Base-by-base conservation (phyloP, 2,329 filamentous ascomycete species). In the Huntiella savannae region DNA sequence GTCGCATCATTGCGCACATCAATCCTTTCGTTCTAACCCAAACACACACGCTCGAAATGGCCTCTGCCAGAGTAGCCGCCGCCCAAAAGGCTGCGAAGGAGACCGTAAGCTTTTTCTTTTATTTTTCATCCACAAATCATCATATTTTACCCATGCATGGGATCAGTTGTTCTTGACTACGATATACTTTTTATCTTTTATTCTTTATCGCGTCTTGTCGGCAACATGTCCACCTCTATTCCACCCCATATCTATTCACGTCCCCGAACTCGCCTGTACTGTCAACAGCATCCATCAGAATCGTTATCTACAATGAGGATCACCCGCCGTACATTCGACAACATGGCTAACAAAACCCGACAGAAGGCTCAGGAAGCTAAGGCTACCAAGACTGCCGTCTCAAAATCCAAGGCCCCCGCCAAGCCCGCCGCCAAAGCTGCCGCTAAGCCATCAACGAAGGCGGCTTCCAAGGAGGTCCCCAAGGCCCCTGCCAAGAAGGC, bases 371-470 rank as follows among this genome's bases (percentile, higher is more conserved):
- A 50, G 41, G 49, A 47, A 42, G 32, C 45, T 17, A 50, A 50
- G 45, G 54, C 53, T 40, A 46, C 54, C 5, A 53, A 55, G 45
- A 53, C 54, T 46, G 56, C 59, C 12, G 52, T 65, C 4, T 43
- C 55, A 16, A 55, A 47, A 38, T 15, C 40, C 15, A 47, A 46
- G 41, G 54, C 53, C 40, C 43, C 54, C 4, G 52, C 54, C 44
- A 53, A 54, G 47, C 56, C 59, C 12, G 52, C 65, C 5, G 42
- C 55, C 22, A 55, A 57, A 43, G 52, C 54, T 7, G 50, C 53
- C 37, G 43, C 54, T 5, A 52, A 54, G 45, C 52, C 22, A 28
- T 28, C 22, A 28, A 28, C 22, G 8, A 28, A 28, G 22, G 22
- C 22, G 22, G 22, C 22, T 28, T 28, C 22, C 8, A 28, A 28